A percentile compares a stretch with the other conserved stretches of the same genome.
Evolutionary conservation across 1,139 yeast genomes (phyloP).

Genomic region (Blastobotrys raffinosifermentans): DNA sequence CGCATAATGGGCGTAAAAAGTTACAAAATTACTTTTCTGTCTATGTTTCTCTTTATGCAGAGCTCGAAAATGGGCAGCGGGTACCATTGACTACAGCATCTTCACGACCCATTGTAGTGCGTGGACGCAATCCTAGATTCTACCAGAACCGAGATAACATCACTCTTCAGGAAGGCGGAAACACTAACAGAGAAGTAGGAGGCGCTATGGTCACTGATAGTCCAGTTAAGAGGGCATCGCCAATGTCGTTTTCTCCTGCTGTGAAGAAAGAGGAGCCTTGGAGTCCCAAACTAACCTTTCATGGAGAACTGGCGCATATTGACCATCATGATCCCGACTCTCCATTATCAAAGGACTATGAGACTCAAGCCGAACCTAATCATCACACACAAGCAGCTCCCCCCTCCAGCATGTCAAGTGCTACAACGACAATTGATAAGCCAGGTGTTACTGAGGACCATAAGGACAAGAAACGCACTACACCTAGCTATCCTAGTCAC

Average conservation of each 20-base stretch:
- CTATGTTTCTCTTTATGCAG: slow-evolving; percentile 40
- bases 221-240: slow-evolving; percentile 3
- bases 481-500: not conserved
- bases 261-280: slow-evolving; percentile 2
- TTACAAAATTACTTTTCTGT: slow-evolving; percentile 54
- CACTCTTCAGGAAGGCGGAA: slow-evolving; percentile 15
- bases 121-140: slow-evolving; percentile 63
- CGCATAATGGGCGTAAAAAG: slow-evolving; percentile 54
- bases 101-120: slow-evolving; percentile 50
- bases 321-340: not conserved
- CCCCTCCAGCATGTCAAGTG: too few relatives aligned
- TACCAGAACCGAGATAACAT: slow-evolving; percentile 53
- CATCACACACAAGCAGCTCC: too few relatives aligned
- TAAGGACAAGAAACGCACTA: not conserved
- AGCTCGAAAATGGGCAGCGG: slow-evolving; percentile 27
- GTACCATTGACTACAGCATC: slow-evolving; percentile 25
- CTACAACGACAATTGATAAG: too few relatives aligned
- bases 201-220: not conserved
- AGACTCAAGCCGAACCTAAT: too few relatives aligned
- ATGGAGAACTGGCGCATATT: not conserved
- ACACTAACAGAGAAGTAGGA: slow-evolving; percentile 1
- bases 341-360: too few relatives aligned
- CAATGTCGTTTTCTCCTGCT: slow-evolving; percentile 4
- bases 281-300: not conserved
- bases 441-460: not conserved